A percentile compares a stretch with the other conserved stretches of the same genome.
Evolutionary conservation across 2,329 filamentous ascomycete species (phyloP).

Genomic region (Ceratocystis eucalypticola): DNA sequence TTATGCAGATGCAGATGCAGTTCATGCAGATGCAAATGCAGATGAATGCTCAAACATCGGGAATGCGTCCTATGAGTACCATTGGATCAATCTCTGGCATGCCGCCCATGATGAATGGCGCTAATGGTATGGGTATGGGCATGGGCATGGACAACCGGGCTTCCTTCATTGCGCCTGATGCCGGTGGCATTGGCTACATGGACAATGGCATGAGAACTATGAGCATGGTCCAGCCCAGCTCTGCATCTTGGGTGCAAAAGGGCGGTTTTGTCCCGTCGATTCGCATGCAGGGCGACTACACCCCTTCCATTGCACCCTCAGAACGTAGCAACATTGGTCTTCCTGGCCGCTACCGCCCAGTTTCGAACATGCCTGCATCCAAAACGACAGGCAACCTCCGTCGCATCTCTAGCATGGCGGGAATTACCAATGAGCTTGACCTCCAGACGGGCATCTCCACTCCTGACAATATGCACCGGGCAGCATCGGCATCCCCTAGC

Average conservation of each 20-base stretch:
- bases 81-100: slow-evolving; percentile 16
- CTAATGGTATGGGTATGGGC: slow-evolving; percentile 22
- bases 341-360: slow-evolving; percentile 79
- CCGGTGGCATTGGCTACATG: slow-evolving; percentile 32
- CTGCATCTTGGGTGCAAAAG: slow-evolving; percentile 41
- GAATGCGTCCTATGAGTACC: slow-evolving; percentile 15
- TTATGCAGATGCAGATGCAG: slow-evolving; percentile 60
- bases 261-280: slow-evolving; percentile 38
- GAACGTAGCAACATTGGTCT: slow-evolving; percentile 90
- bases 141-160: slow-evolving; percentile 31
- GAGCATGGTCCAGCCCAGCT: slow-evolving; percentile 67
- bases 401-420: slow-evolving; percentile 11
- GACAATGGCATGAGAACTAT: slow-evolving; percentile 51
- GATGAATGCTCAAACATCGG: slow-evolving; percentile 36
- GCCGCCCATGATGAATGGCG: slow-evolving; percentile 53
- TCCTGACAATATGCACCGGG: slow-evolving; percentile 28
- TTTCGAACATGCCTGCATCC: slow-evolving; percentile 48
- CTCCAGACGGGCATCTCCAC: slow-evolving; percentile 24
- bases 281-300: slow-evolving; percentile 47
- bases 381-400: slow-evolving; percentile 20
- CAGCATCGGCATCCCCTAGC: slow-evolving; percentile 23
- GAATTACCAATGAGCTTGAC: slow-evolving; percentile 21
- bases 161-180: slow-evolving; percentile 36
- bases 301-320: slow-evolving; percentile 84
- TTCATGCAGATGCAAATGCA: slow-evolving; percentile 95